phyloP scores from a whole-genome alignment of 371 early-diverging fungal genomes.

The Mucor racemosus region DNA sequence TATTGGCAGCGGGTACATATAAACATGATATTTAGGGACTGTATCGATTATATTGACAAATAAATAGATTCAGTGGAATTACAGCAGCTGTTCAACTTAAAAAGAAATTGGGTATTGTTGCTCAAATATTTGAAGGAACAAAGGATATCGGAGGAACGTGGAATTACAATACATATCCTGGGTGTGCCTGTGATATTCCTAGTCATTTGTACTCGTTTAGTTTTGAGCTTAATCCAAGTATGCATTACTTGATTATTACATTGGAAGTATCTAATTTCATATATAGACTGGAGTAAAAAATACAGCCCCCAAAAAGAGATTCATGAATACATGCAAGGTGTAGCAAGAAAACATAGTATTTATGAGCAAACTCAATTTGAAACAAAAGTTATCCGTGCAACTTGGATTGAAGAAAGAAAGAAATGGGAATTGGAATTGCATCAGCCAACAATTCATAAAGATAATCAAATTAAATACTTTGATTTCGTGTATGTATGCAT shows the following conservation, averaged over 20 bases:
- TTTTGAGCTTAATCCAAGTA: conserved; percentile 53
- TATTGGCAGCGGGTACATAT: conserved; percentile 24
- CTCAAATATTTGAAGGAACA: conserved; percentile 59
- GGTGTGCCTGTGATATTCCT: conserved; percentile 47
- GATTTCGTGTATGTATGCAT: conserved; percentile 36
- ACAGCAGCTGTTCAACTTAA: conserved; percentile 61
- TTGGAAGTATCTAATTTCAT: background rate
- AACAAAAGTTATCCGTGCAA: conserved; percentile 45
- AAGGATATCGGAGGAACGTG: conserved; percentile 67
- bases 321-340: conserved; percentile 50
- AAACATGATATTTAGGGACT: too few relatives aligned
- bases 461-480: conserved; percentile 23
- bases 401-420: conserved; percentile 50
- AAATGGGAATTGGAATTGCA: conserved; percentile 39
- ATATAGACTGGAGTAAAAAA: conserved; percentile 52
- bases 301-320: conserved; percentile 57
- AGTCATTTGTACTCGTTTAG: conserved; percentile 61
- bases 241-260: too few relatives aligned
- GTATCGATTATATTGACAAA: background rate
- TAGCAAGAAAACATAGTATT: conserved; percentile 51
- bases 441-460: conserved; percentile 7
- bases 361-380: conserved; percentile 53
- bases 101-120: conserved; percentile 51
- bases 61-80: conserved; percentile 63
- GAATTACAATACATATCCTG: conserved; percentile 68